Evolutionary conservation across 768 basidiomycete genomes (phyloP).

Genomic region (Russula brevipes): DNA sequence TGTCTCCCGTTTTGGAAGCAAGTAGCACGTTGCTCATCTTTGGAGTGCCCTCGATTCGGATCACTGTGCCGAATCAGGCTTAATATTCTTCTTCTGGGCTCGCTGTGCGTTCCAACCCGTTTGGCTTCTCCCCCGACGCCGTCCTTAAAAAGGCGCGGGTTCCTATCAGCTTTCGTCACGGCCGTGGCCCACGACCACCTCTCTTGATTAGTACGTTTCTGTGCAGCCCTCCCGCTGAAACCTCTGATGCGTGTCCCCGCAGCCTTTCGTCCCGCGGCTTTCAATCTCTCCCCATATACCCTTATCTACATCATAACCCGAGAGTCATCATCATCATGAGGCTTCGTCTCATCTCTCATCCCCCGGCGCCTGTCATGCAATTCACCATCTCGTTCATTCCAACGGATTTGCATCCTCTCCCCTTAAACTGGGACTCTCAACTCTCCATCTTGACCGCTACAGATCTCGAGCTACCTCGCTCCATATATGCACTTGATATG

Average conservation of each 20-base stretch:
- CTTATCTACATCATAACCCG: conserved; percentile 12
- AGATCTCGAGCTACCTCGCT: conserved; percentile 48
- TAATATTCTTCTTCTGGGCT: neutral
- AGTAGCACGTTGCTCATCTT: conserved; percentile 1
- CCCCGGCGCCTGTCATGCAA: conserved; percentile 49
- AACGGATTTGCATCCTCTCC: conserved; percentile 38
- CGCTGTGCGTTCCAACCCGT: neutral
- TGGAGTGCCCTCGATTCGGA: neutral
- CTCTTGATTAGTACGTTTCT: conserved; percentile 17
- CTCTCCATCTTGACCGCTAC: conserved; percentile 47
- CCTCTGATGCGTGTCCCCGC: neutral
- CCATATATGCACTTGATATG: conserved; percentile 56
- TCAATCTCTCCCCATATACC: conserved; percentile 21
- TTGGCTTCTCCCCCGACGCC: neutral
- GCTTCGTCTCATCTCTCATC: conserved; percentile 47
- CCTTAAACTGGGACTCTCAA: conserved; percentile 51
- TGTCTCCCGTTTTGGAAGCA: conserved; percentile 13
- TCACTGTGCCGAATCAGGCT: too few relatives aligned
- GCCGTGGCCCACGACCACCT: neutral
- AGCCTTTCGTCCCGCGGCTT: neutral
- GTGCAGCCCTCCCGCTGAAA: neutral
- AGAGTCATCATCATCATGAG: conserved; percentile 39
- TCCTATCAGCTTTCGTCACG: neutral
- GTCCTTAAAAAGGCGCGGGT: neutral
- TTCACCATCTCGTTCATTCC: conserved; percentile 53